Percentiles rank a stretch among this genome's conserved stretches.
phyloP scores from a whole-genome alignment of 2,329 filamentous ascomycete genomes.

The Tympanopsis confertula region DNA sequence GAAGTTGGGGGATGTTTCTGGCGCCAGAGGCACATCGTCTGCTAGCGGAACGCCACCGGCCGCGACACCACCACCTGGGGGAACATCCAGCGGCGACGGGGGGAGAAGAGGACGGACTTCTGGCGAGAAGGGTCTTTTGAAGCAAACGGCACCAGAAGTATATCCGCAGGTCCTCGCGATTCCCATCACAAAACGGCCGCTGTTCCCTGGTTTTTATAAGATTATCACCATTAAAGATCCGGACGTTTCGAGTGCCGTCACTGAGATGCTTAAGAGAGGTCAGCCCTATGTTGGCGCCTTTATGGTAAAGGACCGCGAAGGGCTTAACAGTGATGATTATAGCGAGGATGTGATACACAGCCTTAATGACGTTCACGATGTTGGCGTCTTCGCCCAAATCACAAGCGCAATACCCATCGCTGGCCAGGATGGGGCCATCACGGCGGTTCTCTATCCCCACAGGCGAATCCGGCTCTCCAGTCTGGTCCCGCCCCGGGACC shows the following conservation, averaged over 20 bases:
- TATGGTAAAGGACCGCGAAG: constrained; percentile 66
- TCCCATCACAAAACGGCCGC: constrained; percentile 80
- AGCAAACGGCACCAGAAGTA: constrained; percentile 81
- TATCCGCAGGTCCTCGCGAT: constrained; percentile 98
- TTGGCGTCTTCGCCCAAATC: constrained; percentile 94
- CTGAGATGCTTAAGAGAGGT: constrained; percentile 90
- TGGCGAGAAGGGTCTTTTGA: constrained; percentile 66
- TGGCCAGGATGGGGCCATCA: constrained; percentile 74
- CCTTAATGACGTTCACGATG: constrained; percentile 82
- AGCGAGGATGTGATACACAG: constrained; percentile 90
- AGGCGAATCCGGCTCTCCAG: constrained; percentile 82
- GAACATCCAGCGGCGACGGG: constrained; percentile 42
- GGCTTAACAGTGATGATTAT: constrained; percentile 51
- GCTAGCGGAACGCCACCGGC: constrained; percentile 28
- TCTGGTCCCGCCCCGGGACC: constrained; percentile 57
- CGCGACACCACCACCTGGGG: constrained; percentile 34
- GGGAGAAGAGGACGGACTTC: constrained; percentile 61
- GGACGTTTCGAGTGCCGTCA: constrained; percentile 80
- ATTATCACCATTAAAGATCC: constrained; percentile 92
- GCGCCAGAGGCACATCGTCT: constrained; percentile 36
- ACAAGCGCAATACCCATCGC: constrained; percentile 89
- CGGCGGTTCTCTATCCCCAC: constrained; percentile 90
- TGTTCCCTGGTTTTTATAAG: constrained; percentile 98
- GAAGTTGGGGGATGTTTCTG: constrained; percentile 28
- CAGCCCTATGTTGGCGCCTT: constrained; percentile 97